Evolutionary conservation across 2,329 filamentous ascomycete species (phyloP), one percentile per base, ranked within the genome.

Genomic region (Alternaria consortialis): DNA sequence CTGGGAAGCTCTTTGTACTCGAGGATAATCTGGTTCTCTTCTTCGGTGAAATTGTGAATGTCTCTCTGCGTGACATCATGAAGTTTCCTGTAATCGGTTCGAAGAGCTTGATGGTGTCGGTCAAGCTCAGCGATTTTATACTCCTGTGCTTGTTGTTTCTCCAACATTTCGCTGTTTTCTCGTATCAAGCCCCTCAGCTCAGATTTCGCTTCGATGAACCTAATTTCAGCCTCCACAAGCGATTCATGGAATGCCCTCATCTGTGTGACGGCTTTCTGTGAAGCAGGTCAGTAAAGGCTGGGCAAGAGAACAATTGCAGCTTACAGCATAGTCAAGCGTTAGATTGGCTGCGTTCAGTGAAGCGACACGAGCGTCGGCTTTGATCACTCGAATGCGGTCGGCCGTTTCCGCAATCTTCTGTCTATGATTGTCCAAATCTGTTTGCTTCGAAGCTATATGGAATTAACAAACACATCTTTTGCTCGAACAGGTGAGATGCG

Each of bases 151-250:
- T 62, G 79, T 71, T 56, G 79, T 76, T 29, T 82, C 76, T 67
- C 42, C 1, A 70, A 27, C 12, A 78, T 70, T 1, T 67, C 37
- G 52, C 62, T 31, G 54, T 93, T 92, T 59, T 89, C 88, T 15
- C 82, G 81, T 69, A 87, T 86, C n/a, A 97, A 82, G 6, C 86
- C 86, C 44, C 87, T 84, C 3, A 91, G 78, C 71, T 99, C 95
- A 0, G 93, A 97, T n/a, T 84, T 78, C 1, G 93, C 94, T 81
- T 99, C 95, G 31, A 96, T 86, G 0, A 86, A 81, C 62, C 88
- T 84, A 44, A 97, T 84, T 67, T 91, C 86, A 2, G 87, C 88
- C 69, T 94, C 88, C 15, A 94, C 78, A 11, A 92, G 80, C 13
- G 86, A 85, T 46, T 89, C 84, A 53, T 91, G 87, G 6, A 87